Evolutionary conservation across 176 grass and related monocot species (phyloP).

Genomic region (Eragrostis nindensis): DNA sequence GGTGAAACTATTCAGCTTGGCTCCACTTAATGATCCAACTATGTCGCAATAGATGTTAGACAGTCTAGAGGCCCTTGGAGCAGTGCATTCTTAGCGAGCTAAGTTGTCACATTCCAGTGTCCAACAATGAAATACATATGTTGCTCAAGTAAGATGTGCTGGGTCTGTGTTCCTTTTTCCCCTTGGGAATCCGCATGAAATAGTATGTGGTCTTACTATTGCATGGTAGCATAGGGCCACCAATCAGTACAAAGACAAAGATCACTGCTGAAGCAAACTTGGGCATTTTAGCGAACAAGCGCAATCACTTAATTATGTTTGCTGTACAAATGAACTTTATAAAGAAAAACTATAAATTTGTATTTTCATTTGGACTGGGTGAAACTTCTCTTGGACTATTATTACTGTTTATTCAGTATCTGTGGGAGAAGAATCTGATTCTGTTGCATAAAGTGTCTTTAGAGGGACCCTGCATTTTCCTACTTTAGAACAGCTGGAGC

Average conservation of each 20-base stretch:
- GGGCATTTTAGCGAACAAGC: constrained; percentile 4
- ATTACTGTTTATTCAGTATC: too few relatives aligned
- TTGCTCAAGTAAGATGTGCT: constrained; percentile 23
- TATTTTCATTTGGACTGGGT: constrained; percentile 27
- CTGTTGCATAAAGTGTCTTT: constrained; percentile 55
- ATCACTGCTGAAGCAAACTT: constrained; percentile 5
- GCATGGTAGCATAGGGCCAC: neutral
- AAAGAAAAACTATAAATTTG: neutral
- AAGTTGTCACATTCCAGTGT: constrained; percentile 25
- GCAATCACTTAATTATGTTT: neutral
- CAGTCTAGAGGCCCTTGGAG: neutral
- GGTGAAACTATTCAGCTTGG: constrained; percentile 32
- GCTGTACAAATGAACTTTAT: constrained; percentile 11
- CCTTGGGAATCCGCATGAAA: neutral
- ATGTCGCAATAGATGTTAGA: neutral
- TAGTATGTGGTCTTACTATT: neutral
- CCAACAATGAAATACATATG: constrained; percentile 21
- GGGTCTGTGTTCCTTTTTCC: neutral
- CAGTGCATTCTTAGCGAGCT: neutral
- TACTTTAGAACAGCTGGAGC: constrained; percentile 25
- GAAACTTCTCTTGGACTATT: constrained; percentile 8
- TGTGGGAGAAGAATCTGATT: constrained; percentile 66
- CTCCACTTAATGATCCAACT: constrained; percentile 19
- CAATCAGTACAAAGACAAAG: constrained; percentile 1
- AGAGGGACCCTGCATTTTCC: constrained; percentile 35